These are phyloP conservation scores for Bocquillonia castaneifolia DNA, from an alignment of 441 rosid genomes.

Conservation along the genomic window DNA sequence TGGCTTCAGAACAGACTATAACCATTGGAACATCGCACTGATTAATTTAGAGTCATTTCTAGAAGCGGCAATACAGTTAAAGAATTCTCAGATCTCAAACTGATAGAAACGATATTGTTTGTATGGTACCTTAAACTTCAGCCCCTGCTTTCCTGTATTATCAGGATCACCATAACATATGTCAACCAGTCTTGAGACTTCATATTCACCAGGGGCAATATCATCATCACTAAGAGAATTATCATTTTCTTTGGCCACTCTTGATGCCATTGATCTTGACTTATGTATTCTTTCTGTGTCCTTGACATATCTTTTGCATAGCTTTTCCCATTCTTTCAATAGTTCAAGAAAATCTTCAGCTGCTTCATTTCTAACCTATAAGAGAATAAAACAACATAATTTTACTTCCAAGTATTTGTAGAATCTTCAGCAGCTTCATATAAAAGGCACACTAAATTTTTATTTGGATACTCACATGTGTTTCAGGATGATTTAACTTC, in stretches of 20 bases:
- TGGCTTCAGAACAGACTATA: not conserved
- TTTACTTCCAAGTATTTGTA: not conserved
- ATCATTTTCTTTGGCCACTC: slow-evolving; percentile 24
- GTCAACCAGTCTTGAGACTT: slow-evolving; percentile 65
- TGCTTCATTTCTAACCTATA: slow-evolving; percentile 81
- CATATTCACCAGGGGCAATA: slow-evolving; percentile 49
- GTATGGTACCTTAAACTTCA: slow-evolving; percentile 66
- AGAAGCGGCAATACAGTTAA: not conserved
- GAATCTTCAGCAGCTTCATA: not conserved
- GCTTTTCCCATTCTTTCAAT: slow-evolving; percentile 79
- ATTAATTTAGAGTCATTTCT: not conserved
- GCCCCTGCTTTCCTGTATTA: slow-evolving; percentile 50
- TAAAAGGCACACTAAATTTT: not conserved
- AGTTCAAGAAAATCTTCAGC: slow-evolving; percentile 85
- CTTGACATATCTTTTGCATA: slow-evolving; percentile 56
- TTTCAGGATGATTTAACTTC: slow-evolving; percentile 73
- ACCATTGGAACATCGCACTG: not conserved
- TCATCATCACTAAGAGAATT: slow-evolving; percentile 35
- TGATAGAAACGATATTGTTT: not conserved
- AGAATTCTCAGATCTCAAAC: not conserved
- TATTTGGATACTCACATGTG: slow-evolving; percentile 45
- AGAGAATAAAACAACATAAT: slow-evolving; percentile 17
- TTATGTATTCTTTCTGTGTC: slow-evolving; percentile 24
- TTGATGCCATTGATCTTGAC: slow-evolving; percentile 29
- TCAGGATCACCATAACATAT: slow-evolving; percentile 77